A percentile compares a stretch with the other conserved stretches of the same genome.
phyloP scores from a whole-genome alignment of 2,329 filamentous ascomycete genomes.

The Raffaelea deltoideospora region DNA sequence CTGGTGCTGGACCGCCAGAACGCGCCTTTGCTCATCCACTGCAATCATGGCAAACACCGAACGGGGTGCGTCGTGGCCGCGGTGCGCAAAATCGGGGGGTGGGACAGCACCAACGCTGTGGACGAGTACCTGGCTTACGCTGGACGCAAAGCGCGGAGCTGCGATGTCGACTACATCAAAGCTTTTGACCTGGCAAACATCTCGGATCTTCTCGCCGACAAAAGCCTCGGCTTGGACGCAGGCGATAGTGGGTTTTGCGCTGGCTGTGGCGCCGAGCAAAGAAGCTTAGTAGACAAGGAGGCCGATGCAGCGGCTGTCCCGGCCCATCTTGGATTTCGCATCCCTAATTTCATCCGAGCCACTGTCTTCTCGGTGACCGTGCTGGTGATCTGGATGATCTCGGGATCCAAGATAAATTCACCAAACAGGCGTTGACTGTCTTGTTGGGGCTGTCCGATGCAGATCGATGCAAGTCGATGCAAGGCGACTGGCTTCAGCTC shows the following conservation, averaged over 20 bases:
- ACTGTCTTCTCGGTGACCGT: conserved; percentile 27
- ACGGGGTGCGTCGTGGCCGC: conserved; percentile 80
- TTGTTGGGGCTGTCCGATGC: too few species aligned
- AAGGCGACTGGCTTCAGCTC: too few species aligned
- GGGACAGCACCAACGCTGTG: conserved; percentile 46
- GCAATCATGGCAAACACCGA: conserved; percentile 87
- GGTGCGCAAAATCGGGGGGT: conserved; percentile 57
- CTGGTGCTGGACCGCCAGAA: conserved; percentile 58
- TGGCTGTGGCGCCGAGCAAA: too few species aligned
- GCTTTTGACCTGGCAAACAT: conserved; percentile 29
- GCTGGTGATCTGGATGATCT: conserved; percentile 23
- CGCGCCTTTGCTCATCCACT: conserved; percentile 74
- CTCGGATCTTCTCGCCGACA: conserved; percentile 14
- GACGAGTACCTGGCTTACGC: conserved; percentile 60
- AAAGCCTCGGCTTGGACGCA: conserved; percentile 3
- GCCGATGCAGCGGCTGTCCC: too few species aligned
- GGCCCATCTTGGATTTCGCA: conserved; percentile 11
- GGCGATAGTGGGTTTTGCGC: too few species aligned
- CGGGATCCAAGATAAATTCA: conserved; percentile 7
- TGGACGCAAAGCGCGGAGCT: conserved; percentile 42
- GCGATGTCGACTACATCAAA: conserved; percentile 43
- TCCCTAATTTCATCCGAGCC: conserved; percentile 25
- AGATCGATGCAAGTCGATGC: too few species aligned
- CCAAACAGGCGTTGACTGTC: conserved; percentile 2
- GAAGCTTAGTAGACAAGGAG: too few species aligned